phyloP scores from a whole-genome alignment of 208 protist species.

The Trypanosoma vivax region DNA sequence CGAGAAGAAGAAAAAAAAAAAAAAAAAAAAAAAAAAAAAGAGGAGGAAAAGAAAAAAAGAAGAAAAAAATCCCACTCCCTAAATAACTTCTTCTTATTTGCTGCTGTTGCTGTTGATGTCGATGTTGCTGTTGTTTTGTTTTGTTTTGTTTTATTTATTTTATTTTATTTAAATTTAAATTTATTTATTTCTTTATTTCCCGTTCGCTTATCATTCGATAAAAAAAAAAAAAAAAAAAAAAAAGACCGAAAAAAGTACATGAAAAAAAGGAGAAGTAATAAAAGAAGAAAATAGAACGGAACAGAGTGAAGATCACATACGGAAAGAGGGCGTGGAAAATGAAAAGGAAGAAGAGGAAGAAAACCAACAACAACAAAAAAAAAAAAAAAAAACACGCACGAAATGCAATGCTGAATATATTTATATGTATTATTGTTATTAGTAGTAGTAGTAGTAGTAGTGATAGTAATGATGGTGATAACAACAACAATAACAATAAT shows the following conservation, averaged over 20 bases:
- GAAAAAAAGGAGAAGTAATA: slow-evolving; percentile 1
- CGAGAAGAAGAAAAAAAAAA: slow-evolving; percentile 6
- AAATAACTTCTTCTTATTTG: too few species aligned
- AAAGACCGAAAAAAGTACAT: slow-evolving; percentile 2
- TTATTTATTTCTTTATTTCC: too few species aligned
- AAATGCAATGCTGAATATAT: too few species aligned
- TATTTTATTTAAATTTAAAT: too few species aligned
- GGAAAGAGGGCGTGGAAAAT: slow-evolving; percentile 5
- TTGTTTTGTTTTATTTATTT: background rate
- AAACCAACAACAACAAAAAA: background rate
- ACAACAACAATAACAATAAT: too few species aligned
- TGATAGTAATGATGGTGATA: too few species aligned
- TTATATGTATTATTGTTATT: too few species aligned
- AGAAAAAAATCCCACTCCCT: background rate
- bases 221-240: slow-evolving; percentile 23
- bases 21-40: slow-evolving; percentile 6
- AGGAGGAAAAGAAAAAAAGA: background rate
- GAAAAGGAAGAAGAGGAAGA: background rate
- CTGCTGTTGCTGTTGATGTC: too few species aligned
- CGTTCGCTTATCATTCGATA: slow-evolving; percentile 5
- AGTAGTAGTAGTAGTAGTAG: too few species aligned
- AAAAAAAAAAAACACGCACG: background rate
- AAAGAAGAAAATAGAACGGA: slow-evolving; percentile 1
- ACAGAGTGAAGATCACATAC: background rate
- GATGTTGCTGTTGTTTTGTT: too few species aligned